These are phyloP conservation scores for Clarireedia sp. DNA, from an alignment of 2,329 filamentous ascomycete genomes.

Conservation along the genomic window DNA sequence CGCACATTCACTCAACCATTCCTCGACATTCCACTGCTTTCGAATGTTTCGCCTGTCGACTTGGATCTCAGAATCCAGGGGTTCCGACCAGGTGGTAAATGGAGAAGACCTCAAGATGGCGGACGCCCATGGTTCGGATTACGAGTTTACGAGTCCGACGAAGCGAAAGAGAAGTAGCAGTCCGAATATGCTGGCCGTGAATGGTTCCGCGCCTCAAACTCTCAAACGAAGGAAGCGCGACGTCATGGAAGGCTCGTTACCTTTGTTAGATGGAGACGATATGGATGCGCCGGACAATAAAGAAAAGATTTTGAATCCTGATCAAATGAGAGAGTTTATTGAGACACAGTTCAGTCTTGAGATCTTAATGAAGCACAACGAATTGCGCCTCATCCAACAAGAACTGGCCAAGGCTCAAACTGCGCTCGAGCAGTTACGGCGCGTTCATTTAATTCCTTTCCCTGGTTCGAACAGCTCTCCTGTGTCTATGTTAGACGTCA, in stretches of 20 bases:
- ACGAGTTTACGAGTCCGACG: conserved; percentile 16
- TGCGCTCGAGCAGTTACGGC: conserved; percentile 84
- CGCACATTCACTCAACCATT: neutral
- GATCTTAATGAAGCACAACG: conserved; percentile 88
- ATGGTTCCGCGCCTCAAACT: conserved; percentile 19
- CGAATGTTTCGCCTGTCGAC: conserved; percentile 51
- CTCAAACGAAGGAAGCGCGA: conserved; percentile 29
- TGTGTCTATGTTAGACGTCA: conserved; percentile 61
- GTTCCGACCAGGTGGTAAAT: conserved; percentile 44
- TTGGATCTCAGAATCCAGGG: conserved; percentile 50
- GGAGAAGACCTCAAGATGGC: conserved; percentile 35
- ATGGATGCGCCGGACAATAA: conserved; percentile 13
- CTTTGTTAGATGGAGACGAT: conserved; percentile 8
- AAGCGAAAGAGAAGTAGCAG: conserved; percentile 25
- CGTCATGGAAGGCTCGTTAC: conserved; percentile 8
- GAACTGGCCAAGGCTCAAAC: conserved; percentile 94
- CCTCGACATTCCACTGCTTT: conserved; percentile 27
- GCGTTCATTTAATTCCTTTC: conserved; percentile 87
- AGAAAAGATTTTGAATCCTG: conserved; percentile 18
- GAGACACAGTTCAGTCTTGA: conserved; percentile 85
- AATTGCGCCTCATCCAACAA: conserved; percentile 88
- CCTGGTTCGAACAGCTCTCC: conserved; percentile 59
- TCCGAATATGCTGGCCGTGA: conserved; percentile 5
- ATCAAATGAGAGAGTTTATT: conserved; percentile 40
- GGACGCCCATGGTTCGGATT: conserved; percentile 18